A percentile compares a stretch with the other conserved stretches of the same genome.
These are phyloP conservation scores for Ophiognomonia clavigignenti-juglandacearum DNA, from an alignment of 2,329 filamentous ascomycete genomes.

Conservation along the genomic window DNA sequence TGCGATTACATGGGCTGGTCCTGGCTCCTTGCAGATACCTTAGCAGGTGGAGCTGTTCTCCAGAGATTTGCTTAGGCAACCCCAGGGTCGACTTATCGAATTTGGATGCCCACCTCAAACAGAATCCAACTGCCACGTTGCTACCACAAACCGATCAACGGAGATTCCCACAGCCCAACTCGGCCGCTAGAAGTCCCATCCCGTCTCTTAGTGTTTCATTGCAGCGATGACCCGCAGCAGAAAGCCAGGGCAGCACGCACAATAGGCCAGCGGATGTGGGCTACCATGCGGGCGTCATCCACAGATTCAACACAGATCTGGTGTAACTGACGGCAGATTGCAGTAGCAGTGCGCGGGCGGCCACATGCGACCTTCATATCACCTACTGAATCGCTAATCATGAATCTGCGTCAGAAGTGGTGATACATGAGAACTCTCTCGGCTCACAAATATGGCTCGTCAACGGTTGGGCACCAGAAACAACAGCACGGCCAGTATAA, in stretches of 20 bases:
- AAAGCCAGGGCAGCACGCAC: constrained; percentile 1
- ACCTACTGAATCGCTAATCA: constrained; percentile 14
- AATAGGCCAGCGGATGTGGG: neutral
- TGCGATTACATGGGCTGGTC: neutral
- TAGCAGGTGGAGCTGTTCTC: too few relatives aligned
- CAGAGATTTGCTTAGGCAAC: too few relatives aligned
- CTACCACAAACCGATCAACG: neutral
- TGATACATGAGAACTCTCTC: constrained; percentile 10
- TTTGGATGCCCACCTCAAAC: too few relatives aligned
- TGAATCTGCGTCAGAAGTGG: constrained; percentile 16
- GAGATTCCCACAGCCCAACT: constrained; percentile 1
- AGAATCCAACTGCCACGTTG: neutral
- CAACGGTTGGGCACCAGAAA: constrained; percentile 5
- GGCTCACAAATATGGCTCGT: constrained; percentile 3
- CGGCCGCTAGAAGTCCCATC: constrained; percentile 1
- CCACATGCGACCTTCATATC: constrained; percentile 14
- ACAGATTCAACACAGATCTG: constrained; percentile 15
- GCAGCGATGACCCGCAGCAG: constrained; percentile 6
- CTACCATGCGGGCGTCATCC: constrained; percentile 2
- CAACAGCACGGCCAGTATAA: constrained; percentile 10
- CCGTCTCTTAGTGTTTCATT: constrained; percentile 10
- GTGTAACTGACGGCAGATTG: constrained; percentile 18
- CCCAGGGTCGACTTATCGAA: too few relatives aligned
- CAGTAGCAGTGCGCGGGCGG: constrained; percentile 15
- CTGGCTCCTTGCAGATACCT: neutral